Conservation (phyloP, 1,284 basidiomycete species). For the Fomitopsis betulina region DNA sequence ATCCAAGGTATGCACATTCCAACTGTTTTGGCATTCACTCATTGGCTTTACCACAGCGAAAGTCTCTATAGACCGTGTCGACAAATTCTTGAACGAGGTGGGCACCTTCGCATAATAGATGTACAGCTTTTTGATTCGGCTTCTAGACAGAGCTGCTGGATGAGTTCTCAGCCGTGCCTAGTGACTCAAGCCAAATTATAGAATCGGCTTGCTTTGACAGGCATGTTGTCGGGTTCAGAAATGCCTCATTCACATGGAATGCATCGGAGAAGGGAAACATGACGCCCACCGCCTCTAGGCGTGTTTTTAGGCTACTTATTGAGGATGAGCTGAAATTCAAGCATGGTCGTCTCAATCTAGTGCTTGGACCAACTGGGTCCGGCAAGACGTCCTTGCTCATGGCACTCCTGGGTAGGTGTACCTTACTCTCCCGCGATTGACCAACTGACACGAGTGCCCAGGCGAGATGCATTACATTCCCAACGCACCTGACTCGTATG, state of each 20-base stretch:
- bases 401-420: constrained; percentile 40
- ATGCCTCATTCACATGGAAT: constrained; percentile 36
- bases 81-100: constrained; percentile 41
- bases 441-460: no score
- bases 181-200: constrained; percentile 8
- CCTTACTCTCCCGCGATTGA: no score
- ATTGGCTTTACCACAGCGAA: constrained; percentile 28
- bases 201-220: constrained; percentile 14
- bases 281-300: constrained; percentile 11
- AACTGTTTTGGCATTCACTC: constrained; percentile 6
- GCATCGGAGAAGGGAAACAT: constrained; percentile 13
- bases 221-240: constrained; percentile 33
- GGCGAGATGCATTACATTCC: constrained; percentile 59
- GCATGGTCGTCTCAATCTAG: constrained; percentile 51
- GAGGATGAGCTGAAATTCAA: constrained; percentile 53
- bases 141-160: constrained; percentile 46
- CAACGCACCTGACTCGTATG: constrained; percentile 51
- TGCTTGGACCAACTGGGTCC: constrained; percentile 55
- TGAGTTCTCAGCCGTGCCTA: constrained; percentile 25
- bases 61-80: constrained; percentile 46
- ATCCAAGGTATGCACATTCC: constrained; percentile 30
- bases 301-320: constrained; percentile 43
- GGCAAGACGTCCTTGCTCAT: constrained; percentile 46
- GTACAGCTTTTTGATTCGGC: background rate
- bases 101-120: constrained; percentile 26